A percentile compares a stretch with the other conserved stretches of the same genome.
Evolutionary conservation across 805 yeast species (phyloP).

Genomic region (Sugiyamaella qingdaonensis): DNA sequence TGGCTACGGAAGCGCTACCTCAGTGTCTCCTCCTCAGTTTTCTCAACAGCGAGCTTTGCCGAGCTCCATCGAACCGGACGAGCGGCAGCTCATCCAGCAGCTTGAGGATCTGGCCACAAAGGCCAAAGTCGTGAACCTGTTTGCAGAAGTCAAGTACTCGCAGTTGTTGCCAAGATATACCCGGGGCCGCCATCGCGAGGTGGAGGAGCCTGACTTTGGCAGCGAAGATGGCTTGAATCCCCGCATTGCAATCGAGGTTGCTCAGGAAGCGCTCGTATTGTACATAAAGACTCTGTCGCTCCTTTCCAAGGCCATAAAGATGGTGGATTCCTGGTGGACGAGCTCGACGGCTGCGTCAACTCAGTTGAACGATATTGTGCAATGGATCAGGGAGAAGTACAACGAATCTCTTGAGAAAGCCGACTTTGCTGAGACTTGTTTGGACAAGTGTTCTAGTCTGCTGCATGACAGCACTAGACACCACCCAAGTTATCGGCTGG

Average conservation of each 20-base stretch:
- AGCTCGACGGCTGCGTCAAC: slow-evolving; percentile 33
- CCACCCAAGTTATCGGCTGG: not conserved
- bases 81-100: slow-evolving; percentile 30
- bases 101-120: slow-evolving; percentile 80
- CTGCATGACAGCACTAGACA: not conserved
- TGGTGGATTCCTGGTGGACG: slow-evolving; percentile 91
- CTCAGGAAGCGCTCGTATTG: slow-evolving; percentile 82
- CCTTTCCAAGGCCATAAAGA: slow-evolving; percentile 78
- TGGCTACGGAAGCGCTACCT: slow-evolving; percentile 13
- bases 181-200: slow-evolving; percentile 14
- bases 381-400: slow-evolving; percentile 86
- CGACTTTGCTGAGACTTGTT: slow-evolving; percentile 57
- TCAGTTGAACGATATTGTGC: slow-evolving; percentile 51
- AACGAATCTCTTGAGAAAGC: slow-evolving; percentile 89
- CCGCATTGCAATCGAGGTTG: slow-evolving; percentile 37
- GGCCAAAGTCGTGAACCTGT: slow-evolving; percentile 81
- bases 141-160: slow-evolving; percentile 85
- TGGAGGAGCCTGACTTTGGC: slow-evolving; percentile 5
- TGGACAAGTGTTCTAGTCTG: slow-evolving; percentile 6
- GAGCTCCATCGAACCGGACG: slow-evolving; percentile 22
- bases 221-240: not conserved
- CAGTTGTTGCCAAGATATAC: slow-evolving; percentile 73
- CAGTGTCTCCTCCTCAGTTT: slow-evolving; percentile 22
- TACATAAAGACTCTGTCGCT: slow-evolving; percentile 81
- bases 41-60: slow-evolving; percentile 22